These are phyloP conservation scores for Cucurbita pepo DNA, from an alignment of 306 rosid genomes.

Conservation along the genomic window DNA sequence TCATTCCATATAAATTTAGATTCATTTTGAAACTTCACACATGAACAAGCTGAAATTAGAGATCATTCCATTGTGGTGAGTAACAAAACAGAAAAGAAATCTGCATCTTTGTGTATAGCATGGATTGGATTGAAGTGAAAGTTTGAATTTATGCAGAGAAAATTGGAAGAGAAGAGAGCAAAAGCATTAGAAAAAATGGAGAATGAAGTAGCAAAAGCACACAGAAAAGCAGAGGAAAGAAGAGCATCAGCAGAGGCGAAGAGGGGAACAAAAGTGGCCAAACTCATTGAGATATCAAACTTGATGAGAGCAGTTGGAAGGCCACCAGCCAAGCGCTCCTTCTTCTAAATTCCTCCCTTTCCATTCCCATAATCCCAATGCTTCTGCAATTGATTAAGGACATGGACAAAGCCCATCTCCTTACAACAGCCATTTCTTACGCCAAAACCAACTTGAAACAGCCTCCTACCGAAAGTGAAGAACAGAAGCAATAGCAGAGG, in stretches of 20 bases:
- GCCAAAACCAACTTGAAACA: too few species aligned
- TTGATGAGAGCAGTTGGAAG: slow-evolving; percentile 92
- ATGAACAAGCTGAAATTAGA: neutral
- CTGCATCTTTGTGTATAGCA: too few species aligned
- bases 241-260: slow-evolving; percentile 84
- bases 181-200: slow-evolving; percentile 82
- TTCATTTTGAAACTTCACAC: neutral
- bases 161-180: slow-evolving; percentile 82
- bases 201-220: slow-evolving; percentile 70
- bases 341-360: slow-evolving; percentile 23
- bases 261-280: slow-evolving; percentile 83
- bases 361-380: neutral
- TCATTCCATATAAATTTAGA: neutral
- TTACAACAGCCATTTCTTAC: too few species aligned
- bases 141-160: slow-evolving; percentile 38
- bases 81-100: too few species aligned
- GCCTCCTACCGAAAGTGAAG: too few species aligned
- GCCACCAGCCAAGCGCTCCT: slow-evolving; percentile 71
- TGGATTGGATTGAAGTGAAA: neutral
- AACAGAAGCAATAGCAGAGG: neutral
- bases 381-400: neutral
- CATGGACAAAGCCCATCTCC: neutral
- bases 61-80: neutral
- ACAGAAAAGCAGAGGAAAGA: slow-evolving; percentile 73
- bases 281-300: slow-evolving; percentile 54